Conservation (phyloP, 1,284 basidiomycete genomes). For the Cutaneotrichosporon spelunceum region DNA sequence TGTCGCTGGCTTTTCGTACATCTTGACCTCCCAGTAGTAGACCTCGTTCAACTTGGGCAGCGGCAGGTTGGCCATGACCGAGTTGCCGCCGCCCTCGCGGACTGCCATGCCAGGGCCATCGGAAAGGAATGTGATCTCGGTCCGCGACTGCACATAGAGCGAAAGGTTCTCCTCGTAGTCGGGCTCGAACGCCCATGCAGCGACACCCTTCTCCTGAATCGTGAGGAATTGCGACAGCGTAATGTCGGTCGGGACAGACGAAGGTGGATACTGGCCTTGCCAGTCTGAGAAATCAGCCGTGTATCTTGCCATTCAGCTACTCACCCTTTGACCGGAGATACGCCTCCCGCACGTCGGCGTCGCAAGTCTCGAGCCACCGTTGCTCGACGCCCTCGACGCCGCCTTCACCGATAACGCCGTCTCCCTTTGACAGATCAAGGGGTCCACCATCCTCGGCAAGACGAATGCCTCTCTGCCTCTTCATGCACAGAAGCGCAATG, state of each 20-base stretch:
- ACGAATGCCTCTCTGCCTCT: constrained; percentile 72
- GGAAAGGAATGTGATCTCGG: constrained; percentile 91
- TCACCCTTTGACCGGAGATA: constrained; percentile 86
- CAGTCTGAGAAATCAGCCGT: constrained; percentile 82
- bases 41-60: constrained; percentile 94
- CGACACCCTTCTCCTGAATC: constrained; percentile 96
- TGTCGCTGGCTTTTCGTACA: constrained; percentile 83
- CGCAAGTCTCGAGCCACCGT: constrained; percentile 84
- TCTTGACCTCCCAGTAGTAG: constrained; percentile 97
- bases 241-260: constrained; percentile 90
- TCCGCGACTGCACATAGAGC: constrained; percentile 84
- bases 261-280: constrained; percentile 85
- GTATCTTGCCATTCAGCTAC: constrained; percentile 53
- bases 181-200: constrained; percentile 95
- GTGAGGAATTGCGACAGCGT: constrained; percentile 94
- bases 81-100: constrained; percentile 64
- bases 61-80: constrained; percentile 89
- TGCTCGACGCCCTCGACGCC: constrained; percentile 86
- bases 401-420: constrained; percentile 82
- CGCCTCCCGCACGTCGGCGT: constrained; percentile 64
- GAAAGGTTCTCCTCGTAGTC: constrained; percentile 91
- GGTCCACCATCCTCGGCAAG: constrained; percentile 87
- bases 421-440: constrained; percentile 85
- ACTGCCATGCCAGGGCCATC: constrained; percentile 73
- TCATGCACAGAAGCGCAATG: constrained; percentile 76